Evolutionary conservation across 352 stramenopile genomes (phyloP).

Genomic region (Phytophthora tubulina): DNA sequence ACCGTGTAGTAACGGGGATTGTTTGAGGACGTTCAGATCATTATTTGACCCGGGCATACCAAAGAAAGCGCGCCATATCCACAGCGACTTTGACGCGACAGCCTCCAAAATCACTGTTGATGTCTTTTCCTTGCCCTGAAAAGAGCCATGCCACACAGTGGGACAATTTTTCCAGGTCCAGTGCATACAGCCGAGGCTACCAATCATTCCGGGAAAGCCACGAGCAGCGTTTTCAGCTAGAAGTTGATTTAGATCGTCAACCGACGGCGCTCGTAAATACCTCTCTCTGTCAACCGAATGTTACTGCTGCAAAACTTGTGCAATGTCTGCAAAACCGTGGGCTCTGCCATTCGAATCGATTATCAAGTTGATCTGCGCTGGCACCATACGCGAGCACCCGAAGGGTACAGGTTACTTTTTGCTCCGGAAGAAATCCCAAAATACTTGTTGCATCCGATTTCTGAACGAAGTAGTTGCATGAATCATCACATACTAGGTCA

Average conservation of each 20-base stretch:
- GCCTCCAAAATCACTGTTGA: conserved; percentile 13
- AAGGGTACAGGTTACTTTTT: neutral
- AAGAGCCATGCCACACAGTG: neutral
- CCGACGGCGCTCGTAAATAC: neutral
- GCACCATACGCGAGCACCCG: neutral
- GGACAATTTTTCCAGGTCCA: conserved; percentile 8
- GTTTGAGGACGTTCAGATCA: conserved; percentile 7
- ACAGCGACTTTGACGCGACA: neutral
- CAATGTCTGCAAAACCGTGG: neutral
- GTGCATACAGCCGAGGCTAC: conserved; percentile 14
- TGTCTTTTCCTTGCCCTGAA: neutral
- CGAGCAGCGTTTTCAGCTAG: neutral
- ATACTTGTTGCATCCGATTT: neutral
- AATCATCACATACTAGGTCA: neutral
- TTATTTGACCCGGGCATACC: conserved; percentile 8
- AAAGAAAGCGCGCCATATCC: conserved; percentile 12
- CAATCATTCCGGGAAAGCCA: conserved; percentile 11
- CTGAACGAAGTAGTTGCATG: too few relatives aligned
- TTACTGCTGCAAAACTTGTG: neutral
- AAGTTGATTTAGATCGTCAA: neutral
- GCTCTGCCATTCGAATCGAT: neutral
- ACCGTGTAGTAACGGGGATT: neutral
- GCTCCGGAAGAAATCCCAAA: neutral
- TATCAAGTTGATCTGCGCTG: neutral
- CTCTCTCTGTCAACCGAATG: neutral